These are phyloP conservation scores for Suillus tomentosus DNA, from an alignment of 768 basidiomycete species.

Conservation along the genomic window DNA sequence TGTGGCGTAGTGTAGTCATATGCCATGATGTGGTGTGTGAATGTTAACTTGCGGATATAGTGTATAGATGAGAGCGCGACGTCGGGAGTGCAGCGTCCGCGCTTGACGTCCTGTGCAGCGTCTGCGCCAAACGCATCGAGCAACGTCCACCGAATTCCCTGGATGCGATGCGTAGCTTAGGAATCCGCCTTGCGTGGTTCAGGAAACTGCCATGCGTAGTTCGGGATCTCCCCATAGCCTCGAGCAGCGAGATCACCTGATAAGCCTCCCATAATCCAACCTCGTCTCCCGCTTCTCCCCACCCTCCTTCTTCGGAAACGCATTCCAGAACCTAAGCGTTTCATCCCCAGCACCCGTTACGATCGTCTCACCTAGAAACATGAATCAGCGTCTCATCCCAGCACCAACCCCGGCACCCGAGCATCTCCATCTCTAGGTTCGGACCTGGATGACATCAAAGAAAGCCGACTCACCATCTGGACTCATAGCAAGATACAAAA, in stretches of 20 bases:
- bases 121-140: background rate
- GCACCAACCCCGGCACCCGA: background rate
- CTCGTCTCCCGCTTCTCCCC: conserved; percentile 39
- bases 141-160: background rate
- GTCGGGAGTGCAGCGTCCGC: background rate
- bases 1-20: background rate
- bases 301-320: conserved; percentile 78
- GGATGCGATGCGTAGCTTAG: background rate
- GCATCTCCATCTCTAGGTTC: background rate
- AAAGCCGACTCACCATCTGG: conserved; percentile 85
- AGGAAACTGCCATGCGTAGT: background rate
- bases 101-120: background rate
- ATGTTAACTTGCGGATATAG: conserved; percentile 4
- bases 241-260: conserved; percentile 38
- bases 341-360: conserved; percentile 98
- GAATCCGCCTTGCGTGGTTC: background rate
- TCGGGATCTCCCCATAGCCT: background rate
- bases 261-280: conserved; percentile 52
- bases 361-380: conserved; percentile 66
- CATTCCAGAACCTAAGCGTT: conserved; percentile 96
- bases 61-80: conserved; percentile 2
- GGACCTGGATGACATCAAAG: background rate
- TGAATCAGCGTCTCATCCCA: background rate
- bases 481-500: conserved; percentile 96
- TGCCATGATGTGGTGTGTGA: conserved; percentile 1